Conservation (phyloP, 2,329 filamentous ascomycete genomes). For the Sclerotinia sclerotiorum region DNA sequence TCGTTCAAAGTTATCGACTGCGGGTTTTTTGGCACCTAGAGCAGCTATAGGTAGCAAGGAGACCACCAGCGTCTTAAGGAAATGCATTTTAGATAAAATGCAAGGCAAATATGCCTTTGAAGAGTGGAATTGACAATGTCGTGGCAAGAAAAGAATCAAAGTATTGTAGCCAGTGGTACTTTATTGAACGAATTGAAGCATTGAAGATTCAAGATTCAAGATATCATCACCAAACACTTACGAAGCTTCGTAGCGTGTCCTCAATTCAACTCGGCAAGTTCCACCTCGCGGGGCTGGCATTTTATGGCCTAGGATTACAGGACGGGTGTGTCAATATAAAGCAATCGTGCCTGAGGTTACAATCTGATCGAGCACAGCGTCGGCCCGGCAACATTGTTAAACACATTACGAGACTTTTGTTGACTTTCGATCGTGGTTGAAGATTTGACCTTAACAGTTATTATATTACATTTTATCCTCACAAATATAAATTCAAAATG, state of each 20-base stretch:
- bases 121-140: neutral
- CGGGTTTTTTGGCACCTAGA: conserved; percentile 61
- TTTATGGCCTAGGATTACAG: neutral
- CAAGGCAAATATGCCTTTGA: conserved; percentile 22
- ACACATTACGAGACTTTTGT: conserved; percentile 11
- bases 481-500: conserved; percentile 29
- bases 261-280: conserved; percentile 23
- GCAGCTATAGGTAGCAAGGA: conserved; percentile 60
- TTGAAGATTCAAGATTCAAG: conserved; percentile 14
- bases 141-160: neutral
- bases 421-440: conserved; percentile 19
- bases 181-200: conserved; percentile 7
- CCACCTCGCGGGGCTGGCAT: conserved; percentile 16
- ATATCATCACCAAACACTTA: conserved; percentile 17
- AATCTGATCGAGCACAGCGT: neutral
- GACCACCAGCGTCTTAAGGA: conserved; percentile 62
- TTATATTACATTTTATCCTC: conserved; percentile 8
- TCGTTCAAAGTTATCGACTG: conserved; percentile 65
- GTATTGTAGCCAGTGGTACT: conserved; percentile 4
- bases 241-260: conserved; percentile 24
- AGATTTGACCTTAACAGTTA: neutral
- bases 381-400: conserved; percentile 14
- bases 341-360: neutral
- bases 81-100: conserved; percentile 59
- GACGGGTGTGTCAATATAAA: neutral